Conservation (phyloP, 345 rosid genomes). For the Bruguiera gymnorhiza region DNA sequence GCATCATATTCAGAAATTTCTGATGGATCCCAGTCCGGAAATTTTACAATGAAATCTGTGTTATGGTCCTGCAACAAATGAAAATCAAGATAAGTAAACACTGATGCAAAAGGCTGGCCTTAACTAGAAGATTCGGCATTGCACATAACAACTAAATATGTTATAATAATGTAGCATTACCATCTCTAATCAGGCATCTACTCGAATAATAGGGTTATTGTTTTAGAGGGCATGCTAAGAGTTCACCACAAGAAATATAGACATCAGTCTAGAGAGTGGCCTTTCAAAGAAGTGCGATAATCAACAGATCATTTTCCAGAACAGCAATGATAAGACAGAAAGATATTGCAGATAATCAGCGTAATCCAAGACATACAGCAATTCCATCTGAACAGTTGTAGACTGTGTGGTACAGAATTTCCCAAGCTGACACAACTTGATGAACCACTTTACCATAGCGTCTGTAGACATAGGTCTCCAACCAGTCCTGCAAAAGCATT, state of each 20-base stretch:
- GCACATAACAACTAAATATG: neutral
- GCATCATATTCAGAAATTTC: slow-evolving; percentile 22
- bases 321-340: neutral
- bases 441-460: slow-evolving; percentile 72
- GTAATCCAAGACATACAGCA: slow-evolving; percentile 52
- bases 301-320: no score
- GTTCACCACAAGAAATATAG: no score
- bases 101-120: neutral
- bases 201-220: no score
- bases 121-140: neutral
- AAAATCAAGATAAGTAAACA: neutral
- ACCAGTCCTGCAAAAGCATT: slow-evolving; percentile 61
- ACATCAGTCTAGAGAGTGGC: no score
- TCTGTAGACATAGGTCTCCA: slow-evolving; percentile 68
- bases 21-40: slow-evolving; percentile 92
- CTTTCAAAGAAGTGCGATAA: no score
- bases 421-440: slow-evolving; percentile 69
- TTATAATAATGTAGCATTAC: neutral
- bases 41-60: slow-evolving; percentile 81
- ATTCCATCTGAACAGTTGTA: slow-evolving; percentile 83
- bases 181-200: no score
- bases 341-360: slow-evolving; percentile 5
- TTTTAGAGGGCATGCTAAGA: no score
- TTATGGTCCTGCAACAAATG: slow-evolving; percentile 72
- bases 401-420: slow-evolving; percentile 69